phyloP scores from a whole-genome alignment of 169 alveolate genomes.

The Neospora caninum region DNA sequence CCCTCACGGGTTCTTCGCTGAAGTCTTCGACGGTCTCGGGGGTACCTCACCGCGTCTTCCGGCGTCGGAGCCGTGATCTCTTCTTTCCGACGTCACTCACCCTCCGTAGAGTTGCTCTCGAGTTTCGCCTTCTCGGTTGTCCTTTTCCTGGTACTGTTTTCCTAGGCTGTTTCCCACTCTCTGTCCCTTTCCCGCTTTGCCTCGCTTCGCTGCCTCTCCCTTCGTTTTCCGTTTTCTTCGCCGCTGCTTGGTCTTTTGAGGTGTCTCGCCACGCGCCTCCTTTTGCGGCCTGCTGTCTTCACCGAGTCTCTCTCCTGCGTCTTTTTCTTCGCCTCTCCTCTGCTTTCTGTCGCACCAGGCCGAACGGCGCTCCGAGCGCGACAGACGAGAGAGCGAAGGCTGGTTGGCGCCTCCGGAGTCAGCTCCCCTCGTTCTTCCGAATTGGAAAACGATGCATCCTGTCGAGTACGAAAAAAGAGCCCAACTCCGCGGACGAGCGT shows the following conservation, averaged over 20 bases:
- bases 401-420: constrained; percentile 14
- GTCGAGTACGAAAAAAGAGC: constrained; percentile 37
- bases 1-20: no score
- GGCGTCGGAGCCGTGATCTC: no score
- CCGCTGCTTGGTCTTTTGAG: not conserved
- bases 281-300: not conserved
- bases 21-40: no score
- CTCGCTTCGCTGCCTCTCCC: not conserved
- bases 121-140: no score
- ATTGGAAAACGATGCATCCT: constrained; percentile 42
- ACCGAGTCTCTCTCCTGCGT: not conserved
- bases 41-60: no score
- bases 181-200: no score
- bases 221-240: not conserved
- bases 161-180: no score
- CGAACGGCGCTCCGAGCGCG: not conserved
- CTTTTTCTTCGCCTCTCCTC: not conserved
- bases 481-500: no score
- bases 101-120: no score
- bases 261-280: not conserved
- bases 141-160: no score
- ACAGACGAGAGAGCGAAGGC: not conserved
- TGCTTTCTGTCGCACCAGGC: not conserved
- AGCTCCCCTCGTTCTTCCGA: not conserved
- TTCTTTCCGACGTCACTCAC: no score